Conservation (phyloP, 768 basidiomycete species). For the Trametes elegans region DNA sequence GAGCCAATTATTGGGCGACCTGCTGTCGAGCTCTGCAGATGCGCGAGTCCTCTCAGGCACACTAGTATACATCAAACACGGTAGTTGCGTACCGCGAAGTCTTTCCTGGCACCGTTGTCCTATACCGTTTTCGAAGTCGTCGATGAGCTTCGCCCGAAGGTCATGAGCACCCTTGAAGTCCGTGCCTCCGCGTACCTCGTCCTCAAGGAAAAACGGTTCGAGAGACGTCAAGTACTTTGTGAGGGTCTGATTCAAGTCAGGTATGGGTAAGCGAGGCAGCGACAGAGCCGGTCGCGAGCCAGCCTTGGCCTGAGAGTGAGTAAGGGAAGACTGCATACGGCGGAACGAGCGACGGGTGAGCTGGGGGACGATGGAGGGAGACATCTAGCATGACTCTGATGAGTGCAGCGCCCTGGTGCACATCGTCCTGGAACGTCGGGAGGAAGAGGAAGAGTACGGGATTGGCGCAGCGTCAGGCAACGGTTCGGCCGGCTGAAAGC, state of each 20-base stretch:
- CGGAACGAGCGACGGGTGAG: background rate
- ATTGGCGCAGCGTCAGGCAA: background rate
- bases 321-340: conserved; percentile 9
- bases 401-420: background rate
- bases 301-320: background rate
- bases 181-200: conserved; percentile 56
- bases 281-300: background rate
- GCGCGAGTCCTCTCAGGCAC: conserved; percentile 1
- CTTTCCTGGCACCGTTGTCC: conserved; percentile 71
- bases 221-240: conserved; percentile 77
- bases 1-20: conserved; percentile 90
- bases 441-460: background rate
- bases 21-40: conserved; percentile 67
- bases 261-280: conserved; percentile 79
- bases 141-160: conserved; percentile 55
- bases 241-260: conserved; percentile 71
- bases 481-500: background rate
- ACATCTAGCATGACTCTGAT: background rate
- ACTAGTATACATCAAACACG: conserved; percentile 1
- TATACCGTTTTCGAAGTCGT: conserved; percentile 69
- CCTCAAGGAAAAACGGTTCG: conserved; percentile 75
- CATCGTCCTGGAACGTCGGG: background rate
- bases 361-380: background rate
- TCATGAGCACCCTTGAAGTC: conserved; percentile 51
- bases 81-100: conserved; percentile 53